phyloP scores from a whole-genome alignment of 2,329 filamentous ascomycete species.

The Trichoderma atroviride region DNA sequence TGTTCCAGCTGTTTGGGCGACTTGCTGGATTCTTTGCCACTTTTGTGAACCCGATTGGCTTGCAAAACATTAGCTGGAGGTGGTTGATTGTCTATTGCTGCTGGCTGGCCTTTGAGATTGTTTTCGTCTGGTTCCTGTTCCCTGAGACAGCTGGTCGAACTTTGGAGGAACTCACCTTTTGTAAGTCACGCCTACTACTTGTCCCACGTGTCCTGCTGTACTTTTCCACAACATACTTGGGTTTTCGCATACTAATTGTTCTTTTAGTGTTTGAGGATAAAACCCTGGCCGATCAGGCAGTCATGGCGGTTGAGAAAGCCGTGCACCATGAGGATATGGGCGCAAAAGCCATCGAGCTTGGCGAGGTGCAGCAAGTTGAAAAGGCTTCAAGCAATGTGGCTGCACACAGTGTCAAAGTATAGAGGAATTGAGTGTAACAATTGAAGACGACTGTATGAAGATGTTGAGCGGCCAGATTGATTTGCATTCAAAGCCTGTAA shows the following conservation, averaged over 20 bases:
- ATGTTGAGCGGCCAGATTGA: not conserved
- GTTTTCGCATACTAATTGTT: not conserved
- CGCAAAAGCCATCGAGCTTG: conserved; percentile 2
- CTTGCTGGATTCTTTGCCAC: conserved; percentile 7
- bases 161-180: conserved; percentile 4
- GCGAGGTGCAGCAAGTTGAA: conserved; percentile 6
- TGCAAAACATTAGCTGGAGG: conserved; percentile 17
- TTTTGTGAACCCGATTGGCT: conserved; percentile 5
- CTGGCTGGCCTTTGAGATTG: conserved; percentile 8
- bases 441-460: not conserved
- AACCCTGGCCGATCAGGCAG: not conserved
- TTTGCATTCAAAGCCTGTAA: not conserved
- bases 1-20: conserved; percentile 11
- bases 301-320: conserved; percentile 9
- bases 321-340: conserved; percentile 2
- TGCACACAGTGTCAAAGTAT: not conserved
- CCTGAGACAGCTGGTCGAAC: conserved; percentile 14
- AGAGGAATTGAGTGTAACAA: not conserved
- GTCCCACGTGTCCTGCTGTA: not conserved
- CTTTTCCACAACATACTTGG: too few species aligned
- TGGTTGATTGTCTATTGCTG: conserved; percentile 17
- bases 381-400: not conserved
- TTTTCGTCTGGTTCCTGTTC: conserved; percentile 8
- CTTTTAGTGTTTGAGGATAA: conserved; percentile 9
- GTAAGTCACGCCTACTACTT: not conserved